Percentiles rank a stretch among this genome's conserved stretches.
Conservation (phyloP, 1,139 yeast species). For the Taphrina wiesneri region DNA sequence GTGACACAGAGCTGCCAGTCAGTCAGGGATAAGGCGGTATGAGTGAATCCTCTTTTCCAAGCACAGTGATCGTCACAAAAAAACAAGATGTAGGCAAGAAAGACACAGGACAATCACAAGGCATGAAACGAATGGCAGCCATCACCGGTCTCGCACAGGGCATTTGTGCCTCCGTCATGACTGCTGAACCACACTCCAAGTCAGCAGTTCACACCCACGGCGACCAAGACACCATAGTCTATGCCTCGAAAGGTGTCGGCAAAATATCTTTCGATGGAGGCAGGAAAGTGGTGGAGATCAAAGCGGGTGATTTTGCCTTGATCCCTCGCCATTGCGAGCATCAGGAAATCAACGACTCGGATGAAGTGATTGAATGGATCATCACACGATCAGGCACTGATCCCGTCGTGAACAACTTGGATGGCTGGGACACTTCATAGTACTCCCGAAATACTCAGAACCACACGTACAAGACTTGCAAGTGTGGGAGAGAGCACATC, state of each 20-base stretch:
- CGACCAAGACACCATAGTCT: constrained; percentile 21
- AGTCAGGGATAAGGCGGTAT: too few species aligned
- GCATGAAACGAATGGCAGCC: constrained; percentile 20
- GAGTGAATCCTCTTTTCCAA: not conserved
- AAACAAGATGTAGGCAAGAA: constrained; percentile 2
- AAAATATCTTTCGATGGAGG: constrained; percentile 6
- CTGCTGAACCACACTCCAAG: constrained; percentile 16
- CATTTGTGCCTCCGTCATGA: constrained; percentile 18
- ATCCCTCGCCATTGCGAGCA: constrained; percentile 19
- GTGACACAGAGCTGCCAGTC: too few species aligned
- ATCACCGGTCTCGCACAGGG: constrained; percentile 2
- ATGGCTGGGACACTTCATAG: constrained; percentile 9
- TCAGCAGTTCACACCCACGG: constrained; percentile 17
- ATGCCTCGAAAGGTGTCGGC: constrained; percentile 10
- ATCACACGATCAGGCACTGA: not conserved
- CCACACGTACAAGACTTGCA: too few species aligned
- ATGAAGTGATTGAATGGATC: constrained; percentile 13
- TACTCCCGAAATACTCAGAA: too few species aligned
- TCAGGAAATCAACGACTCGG: constrained; percentile 16
- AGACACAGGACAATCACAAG: constrained; percentile 1
- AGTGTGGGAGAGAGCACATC: not conserved
- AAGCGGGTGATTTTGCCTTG: constrained; percentile 13
- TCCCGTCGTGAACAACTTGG: constrained; percentile 5
- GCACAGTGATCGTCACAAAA: not conserved
- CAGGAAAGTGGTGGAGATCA: not conserved